Evolutionary conservation across 768 basidiomycete species (phyloP).

Genomic region (Daedalea quercina): DNA sequence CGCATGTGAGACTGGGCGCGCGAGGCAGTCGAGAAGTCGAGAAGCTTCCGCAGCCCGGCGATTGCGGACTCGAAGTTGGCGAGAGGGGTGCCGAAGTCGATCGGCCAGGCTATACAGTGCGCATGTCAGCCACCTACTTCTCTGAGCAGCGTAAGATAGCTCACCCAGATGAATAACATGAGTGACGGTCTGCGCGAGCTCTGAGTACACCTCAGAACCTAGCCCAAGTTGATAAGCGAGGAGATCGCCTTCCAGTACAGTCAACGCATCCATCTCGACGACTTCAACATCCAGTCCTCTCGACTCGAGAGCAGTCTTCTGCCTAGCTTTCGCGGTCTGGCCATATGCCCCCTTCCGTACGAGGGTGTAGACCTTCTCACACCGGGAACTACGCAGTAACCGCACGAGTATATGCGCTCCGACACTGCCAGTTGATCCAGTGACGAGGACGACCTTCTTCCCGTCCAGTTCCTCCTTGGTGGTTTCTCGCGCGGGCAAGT

Average conservation of each 20-base stretch:
- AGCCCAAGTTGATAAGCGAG: background rate
- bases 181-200: slow-evolving; percentile 4
- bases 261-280: background rate
- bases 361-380: slow-evolving; percentile 20
- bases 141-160: background rate
- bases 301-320: background rate
- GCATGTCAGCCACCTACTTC: background rate
- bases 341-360: background rate
- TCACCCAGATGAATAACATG: slow-evolving; percentile 27
- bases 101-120: slow-evolving; percentile 23
- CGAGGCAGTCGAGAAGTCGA: slow-evolving; percentile 9
- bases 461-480: background rate
- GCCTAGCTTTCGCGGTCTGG: background rate
- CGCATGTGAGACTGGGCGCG: slow-evolving; percentile 7
- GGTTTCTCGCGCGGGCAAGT: background rate
- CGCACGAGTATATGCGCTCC: slow-evolving; percentile 22
- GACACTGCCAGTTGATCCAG: slow-evolving; percentile 27
- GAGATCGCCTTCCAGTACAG: background rate
- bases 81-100: slow-evolving; percentile 35
- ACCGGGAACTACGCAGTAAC: slow-evolving; percentile 11
- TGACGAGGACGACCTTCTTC: slow-evolving; percentile 15
- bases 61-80: slow-evolving; percentile 31
- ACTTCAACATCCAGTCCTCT: background rate
- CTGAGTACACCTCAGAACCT: background rate
- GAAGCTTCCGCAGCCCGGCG: slow-evolving; percentile 16